Conservation (phyloP, 805 yeast genomes). For the Monosporozyma aerobia region DNA sequence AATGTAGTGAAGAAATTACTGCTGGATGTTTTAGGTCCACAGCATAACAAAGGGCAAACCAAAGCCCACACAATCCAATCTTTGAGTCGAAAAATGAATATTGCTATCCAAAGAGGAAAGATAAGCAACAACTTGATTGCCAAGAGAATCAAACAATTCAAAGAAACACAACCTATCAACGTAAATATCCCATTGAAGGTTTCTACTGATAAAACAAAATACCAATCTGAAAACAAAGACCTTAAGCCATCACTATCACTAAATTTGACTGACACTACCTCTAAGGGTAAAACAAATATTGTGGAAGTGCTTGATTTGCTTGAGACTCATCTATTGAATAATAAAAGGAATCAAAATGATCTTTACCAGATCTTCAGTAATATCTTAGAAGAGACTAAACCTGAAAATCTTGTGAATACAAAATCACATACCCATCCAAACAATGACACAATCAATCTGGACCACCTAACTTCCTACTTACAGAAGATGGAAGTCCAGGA, state of each 20-base stretch:
- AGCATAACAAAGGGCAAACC: neutral
- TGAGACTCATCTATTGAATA: neutral
- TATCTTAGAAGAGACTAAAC: constrained; percentile 5
- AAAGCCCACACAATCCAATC: neutral
- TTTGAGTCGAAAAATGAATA: neutral
- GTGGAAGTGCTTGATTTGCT: constrained; percentile 1
- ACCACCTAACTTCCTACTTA: constrained; percentile 8
- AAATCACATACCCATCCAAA: constrained; percentile 7
- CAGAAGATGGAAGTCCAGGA: constrained; percentile 15
- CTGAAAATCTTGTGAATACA: constrained; percentile 8
- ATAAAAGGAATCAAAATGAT: constrained; percentile 3
- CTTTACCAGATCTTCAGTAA: constrained; percentile 7
- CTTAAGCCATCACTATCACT: neutral
- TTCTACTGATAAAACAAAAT: neutral
- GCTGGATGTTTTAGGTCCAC: neutral
- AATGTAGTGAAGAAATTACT: neutral
- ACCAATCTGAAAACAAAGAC: neutral
- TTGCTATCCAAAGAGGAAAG: neutral
- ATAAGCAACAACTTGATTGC: neutral
- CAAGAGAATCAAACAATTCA: neutral
- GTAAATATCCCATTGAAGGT: neutral
- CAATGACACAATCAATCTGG: neutral
- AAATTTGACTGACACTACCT: neutral
- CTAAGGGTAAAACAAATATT: neutral
- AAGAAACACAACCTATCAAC: neutral